A percentile compares a stretch with the other conserved stretches of the same genome.
phyloP scores from a whole-genome alignment of 164 flowering plant genomes.

The Houttuynia cordata region DNA sequence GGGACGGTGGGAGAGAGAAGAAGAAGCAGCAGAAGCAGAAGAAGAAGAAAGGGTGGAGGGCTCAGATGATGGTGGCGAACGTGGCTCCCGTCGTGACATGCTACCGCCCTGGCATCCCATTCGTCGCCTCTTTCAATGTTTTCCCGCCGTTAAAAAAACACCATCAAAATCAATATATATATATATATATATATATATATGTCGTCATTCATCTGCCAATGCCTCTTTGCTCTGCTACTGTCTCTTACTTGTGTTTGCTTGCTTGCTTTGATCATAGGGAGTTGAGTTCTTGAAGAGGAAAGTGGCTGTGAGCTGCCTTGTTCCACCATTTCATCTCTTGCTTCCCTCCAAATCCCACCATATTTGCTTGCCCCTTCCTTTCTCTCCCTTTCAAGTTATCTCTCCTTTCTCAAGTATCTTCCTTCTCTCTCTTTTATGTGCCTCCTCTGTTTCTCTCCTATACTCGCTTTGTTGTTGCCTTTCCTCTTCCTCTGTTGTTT shows the following conservation, averaged over 20 bases:
- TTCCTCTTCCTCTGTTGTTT: conserved; percentile 1
- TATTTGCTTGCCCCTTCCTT: conserved; percentile 8
- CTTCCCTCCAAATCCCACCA: conserved; percentile 29
- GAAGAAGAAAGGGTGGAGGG: no score
- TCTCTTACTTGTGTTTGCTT: no score
- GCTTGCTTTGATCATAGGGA: no score
- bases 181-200: no score
- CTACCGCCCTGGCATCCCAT: no score
- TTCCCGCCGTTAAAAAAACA: conserved; percentile 5
- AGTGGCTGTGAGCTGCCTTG: conserved; percentile 2
- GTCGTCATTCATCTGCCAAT: no score
- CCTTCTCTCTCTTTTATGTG: conserved; percentile 10
- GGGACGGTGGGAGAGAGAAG: not conserved
- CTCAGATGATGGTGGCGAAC: conserved; percentile 13
- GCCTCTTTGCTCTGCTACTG: no score
- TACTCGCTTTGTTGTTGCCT: not conserved
- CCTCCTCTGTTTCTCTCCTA: not conserved
- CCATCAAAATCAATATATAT: no score
- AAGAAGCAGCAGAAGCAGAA: not conserved
- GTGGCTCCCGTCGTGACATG: no score
- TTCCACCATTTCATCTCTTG: conserved; percentile 36
- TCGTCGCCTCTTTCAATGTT: no score
- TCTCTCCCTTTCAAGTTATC: conserved; percentile 37
- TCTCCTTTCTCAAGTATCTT: conserved; percentile 49
- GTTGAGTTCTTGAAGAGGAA: no score